phyloP scores from a whole-genome alignment of 179 eudicot species.

The Gypsophila paniculata region DNA sequence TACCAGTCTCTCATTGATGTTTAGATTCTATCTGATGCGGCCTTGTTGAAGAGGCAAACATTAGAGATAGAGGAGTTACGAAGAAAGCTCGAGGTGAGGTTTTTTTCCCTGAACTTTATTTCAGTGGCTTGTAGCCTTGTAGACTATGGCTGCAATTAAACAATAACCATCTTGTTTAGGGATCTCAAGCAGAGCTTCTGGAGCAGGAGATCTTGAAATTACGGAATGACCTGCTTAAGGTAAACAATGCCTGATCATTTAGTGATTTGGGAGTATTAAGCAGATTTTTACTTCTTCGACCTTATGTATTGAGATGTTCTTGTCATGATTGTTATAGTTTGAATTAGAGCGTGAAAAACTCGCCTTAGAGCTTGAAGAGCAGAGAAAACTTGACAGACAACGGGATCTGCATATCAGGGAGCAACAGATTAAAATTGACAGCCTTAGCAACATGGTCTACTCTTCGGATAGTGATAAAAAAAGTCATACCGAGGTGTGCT shows the following conservation, averaged over 20 bases:
- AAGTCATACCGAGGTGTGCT: slow-evolving; percentile 42
- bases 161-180: slow-evolving; percentile 38
- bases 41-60: slow-evolving; percentile 82
- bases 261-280: slow-evolving; percentile 12
- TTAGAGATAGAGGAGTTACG: slow-evolving; percentile 85
- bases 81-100: slow-evolving; percentile 69
- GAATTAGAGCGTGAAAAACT: slow-evolving; percentile 83
- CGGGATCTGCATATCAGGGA: slow-evolving; percentile 64
- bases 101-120: background rate
- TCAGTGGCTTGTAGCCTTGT: slow-evolving; percentile 1
- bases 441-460: slow-evolving; percentile 45
- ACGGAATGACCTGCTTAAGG: slow-evolving; percentile 92
- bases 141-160: background rate
- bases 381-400: slow-evolving; percentile 68
- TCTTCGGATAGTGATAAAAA: slow-evolving; percentile 46
- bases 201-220: slow-evolving; percentile 85
- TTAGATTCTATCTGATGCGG: slow-evolving; percentile 92
- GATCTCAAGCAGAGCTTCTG: slow-evolving; percentile 76
- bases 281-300: background rate
- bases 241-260: slow-evolving; percentile 21
- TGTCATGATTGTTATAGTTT: slow-evolving; percentile 45
- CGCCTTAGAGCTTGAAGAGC: slow-evolving; percentile 83
- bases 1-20: slow-evolving; percentile 20
- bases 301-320: background rate
- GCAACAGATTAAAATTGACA: slow-evolving; percentile 63